A percentile compares a stretch with the other conserved stretches of the same genome.
phyloP scores from a whole-genome alignment of 148 eudicot genomes.

The Chenopodium quinoa region DNA sequence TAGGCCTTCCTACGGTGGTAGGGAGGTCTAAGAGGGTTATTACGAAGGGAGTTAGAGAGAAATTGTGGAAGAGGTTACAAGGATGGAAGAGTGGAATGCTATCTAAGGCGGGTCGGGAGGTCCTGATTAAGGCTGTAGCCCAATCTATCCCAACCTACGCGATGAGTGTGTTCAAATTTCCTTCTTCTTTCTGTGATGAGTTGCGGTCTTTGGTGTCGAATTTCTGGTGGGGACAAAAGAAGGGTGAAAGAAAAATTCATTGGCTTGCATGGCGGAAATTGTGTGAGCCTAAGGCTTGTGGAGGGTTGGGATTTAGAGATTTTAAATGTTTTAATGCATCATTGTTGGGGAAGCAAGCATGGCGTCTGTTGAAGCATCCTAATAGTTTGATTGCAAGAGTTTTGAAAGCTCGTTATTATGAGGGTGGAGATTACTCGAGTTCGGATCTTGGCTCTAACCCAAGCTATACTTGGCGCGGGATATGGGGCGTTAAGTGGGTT shows the following conservation, averaged over 20 bases:
- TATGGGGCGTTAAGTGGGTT: not conserved
- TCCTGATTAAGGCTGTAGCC: not conserved
- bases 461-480: not conserved
- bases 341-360: not conserved
- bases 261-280: not conserved
- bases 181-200: not conserved
- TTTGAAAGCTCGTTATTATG: not conserved
- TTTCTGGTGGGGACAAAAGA: not conserved
- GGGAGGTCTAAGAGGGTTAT: not conserved
- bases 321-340: not conserved
- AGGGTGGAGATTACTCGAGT: not conserved
- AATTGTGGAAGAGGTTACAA: not conserved
- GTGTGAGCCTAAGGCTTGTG: not conserved
- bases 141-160: not conserved
- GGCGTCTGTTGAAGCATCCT: not conserved
- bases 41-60: not conserved
- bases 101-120: not conserved
- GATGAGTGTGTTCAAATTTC: not conserved
- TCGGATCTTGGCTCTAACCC: not conserved
- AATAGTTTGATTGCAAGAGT: not conserved
- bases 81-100: not conserved
- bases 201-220: not conserved
- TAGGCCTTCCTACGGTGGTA: not conserved
- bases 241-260: not conserved
- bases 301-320: not conserved